phyloP scores from a whole-genome alignment of 129 eudicot species.

The Artemisia annua region DNA sequence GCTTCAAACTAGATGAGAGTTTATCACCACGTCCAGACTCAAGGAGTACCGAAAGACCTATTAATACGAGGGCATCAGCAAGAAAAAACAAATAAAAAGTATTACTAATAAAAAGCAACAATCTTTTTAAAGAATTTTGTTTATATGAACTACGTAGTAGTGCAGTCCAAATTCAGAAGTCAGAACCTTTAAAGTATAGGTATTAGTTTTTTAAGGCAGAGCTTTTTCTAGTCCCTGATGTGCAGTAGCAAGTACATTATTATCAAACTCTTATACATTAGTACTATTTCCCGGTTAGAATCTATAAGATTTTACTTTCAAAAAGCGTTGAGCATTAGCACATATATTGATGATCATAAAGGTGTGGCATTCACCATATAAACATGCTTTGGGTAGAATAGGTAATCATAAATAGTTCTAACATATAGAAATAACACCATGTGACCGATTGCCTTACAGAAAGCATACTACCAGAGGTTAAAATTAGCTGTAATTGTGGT shows the following conservation, averaged over 20 bases:
- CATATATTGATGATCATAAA: too few relatives aligned
- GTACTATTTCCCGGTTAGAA: too few relatives aligned
- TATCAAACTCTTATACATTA: too few relatives aligned
- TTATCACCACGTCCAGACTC: constrained; percentile 75
- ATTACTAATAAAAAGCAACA: not conserved
- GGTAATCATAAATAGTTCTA: too few relatives aligned
- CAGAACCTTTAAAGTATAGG: too few relatives aligned
- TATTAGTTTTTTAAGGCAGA: not conserved
- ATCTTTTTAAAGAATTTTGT: not conserved
- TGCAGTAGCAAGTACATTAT: not conserved
- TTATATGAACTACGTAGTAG: constrained; percentile 4
- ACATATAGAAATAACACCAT: too few relatives aligned
- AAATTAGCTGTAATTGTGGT: too few relatives aligned
- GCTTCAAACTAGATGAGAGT: constrained; percentile 59
- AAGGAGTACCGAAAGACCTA: constrained; percentile 61
- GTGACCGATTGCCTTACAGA: too few relatives aligned
- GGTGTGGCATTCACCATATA: too few relatives aligned
- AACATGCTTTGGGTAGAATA: too few relatives aligned
- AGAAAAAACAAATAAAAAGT: constrained; percentile 1
- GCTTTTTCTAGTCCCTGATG: not conserved
- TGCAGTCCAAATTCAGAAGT: not conserved
- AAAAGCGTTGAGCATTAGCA: too few relatives aligned
- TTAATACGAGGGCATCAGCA: constrained; percentile 4
- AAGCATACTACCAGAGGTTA: too few relatives aligned
- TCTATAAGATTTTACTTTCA: not conserved